Percentiles rank a stretch among this genome's conserved stretches.
These are phyloP conservation scores for Daldinia sp. DNA, from an alignment of 2,329 filamentous ascomycete species.

Conservation along the genomic window DNA sequence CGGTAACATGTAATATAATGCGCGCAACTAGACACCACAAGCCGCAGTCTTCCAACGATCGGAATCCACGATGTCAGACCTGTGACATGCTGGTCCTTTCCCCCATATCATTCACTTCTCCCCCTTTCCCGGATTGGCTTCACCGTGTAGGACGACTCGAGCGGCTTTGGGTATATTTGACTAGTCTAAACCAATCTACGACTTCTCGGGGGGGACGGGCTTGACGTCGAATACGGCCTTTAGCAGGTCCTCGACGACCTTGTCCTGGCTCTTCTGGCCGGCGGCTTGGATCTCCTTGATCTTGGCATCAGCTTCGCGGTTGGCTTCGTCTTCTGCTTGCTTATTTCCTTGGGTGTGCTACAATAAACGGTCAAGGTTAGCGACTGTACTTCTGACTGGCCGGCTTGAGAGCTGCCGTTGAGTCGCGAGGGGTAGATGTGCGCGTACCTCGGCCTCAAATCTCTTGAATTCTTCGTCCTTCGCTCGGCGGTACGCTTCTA, in stretches of 20 bases:
- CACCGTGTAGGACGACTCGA: neutral
- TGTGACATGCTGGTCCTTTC: neutral
- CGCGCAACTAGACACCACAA: neutral
- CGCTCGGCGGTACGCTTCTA: constrained; percentile 85
- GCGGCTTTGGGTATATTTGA: neutral
- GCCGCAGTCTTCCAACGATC: neutral
- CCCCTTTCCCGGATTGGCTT: neutral
- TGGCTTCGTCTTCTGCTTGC: constrained; percentile 79
- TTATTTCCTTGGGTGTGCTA: constrained; percentile 92
- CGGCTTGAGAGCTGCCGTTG: neutral
- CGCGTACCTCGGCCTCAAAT: constrained; percentile 76
- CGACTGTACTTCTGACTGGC: no score
- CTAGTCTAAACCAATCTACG: constrained; percentile 23
- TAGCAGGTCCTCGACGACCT: constrained; percentile 85
- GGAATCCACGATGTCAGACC: neutral
- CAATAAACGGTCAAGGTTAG: constrained; percentile 5
- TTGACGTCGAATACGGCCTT: constrained; percentile 85
- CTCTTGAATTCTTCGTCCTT: constrained; percentile 97
- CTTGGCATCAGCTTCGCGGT: constrained; percentile 81
- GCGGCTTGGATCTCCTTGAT: constrained; percentile 83
- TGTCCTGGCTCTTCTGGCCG: constrained; percentile 79
- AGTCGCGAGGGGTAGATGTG: neutral
- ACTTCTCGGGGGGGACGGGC: constrained; percentile 62
- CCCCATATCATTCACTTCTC: neutral
- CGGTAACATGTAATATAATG: constrained; percentile 3